phyloP scores from a whole-genome alignment of 1,284 basidiomycete genomes.

The Moesziomyces globuligerus region DNA sequence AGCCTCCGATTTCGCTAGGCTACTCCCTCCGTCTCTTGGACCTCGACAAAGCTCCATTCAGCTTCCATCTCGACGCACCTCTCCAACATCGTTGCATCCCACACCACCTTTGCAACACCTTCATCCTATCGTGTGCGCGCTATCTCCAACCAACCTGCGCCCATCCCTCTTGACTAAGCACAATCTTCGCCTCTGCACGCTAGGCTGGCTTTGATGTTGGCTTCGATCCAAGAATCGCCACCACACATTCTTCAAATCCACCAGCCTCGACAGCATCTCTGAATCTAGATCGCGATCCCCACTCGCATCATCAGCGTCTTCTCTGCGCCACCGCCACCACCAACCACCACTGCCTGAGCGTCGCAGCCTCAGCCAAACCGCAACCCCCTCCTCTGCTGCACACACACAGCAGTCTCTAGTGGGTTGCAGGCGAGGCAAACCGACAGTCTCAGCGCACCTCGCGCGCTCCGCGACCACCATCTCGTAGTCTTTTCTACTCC shows the following conservation, averaged over 20 bases:
- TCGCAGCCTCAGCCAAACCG: conserved; percentile 5
- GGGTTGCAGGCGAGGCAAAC: conserved; percentile 4
- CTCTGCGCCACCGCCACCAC: conserved; percentile 5
- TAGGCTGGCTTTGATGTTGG: conserved; percentile 37
- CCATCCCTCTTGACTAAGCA: too few relatives aligned
- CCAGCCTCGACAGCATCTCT: conserved; percentile 13
- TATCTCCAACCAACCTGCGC: too few relatives aligned
- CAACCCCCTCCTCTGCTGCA: conserved; percentile 12
- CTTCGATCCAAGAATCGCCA: conserved; percentile 12
- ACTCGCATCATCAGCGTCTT: not conserved
- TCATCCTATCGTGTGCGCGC: not conserved
- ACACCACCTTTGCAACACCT: conserved; percentile 7
- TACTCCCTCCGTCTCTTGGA: conserved; percentile 4
- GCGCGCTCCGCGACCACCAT: conserved; percentile 19
- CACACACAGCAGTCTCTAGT: conserved; percentile 16
- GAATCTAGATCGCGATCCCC: not conserved
- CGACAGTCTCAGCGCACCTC: conserved; percentile 21
- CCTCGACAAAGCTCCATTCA: conserved; percentile 25
- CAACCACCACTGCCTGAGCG: conserved; percentile 16
- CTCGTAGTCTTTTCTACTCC: conserved; percentile 3
- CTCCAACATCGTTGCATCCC: not conserved
- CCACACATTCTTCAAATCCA: conserved; percentile 9
- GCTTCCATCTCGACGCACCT: conserved; percentile 15
- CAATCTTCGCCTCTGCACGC: conserved; percentile 7
- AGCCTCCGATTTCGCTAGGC: conserved; percentile 58